Evolutionary conservation across 2,329 filamentous ascomycete genomes (phyloP).

Genomic region (Neofusicoccum laricinum): DNA sequence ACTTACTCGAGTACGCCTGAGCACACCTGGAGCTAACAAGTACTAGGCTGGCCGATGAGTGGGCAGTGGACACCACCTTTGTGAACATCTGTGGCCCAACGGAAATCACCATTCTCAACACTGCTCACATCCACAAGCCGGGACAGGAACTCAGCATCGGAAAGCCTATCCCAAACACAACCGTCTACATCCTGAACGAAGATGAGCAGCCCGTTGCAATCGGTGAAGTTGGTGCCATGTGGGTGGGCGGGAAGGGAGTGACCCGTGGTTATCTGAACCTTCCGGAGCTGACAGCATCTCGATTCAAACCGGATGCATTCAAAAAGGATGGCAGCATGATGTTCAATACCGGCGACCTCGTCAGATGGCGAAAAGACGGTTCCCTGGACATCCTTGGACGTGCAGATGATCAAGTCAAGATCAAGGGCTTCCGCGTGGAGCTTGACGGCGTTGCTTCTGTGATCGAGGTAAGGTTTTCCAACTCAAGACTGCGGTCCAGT

Average conservation of each 20-base stretch:
- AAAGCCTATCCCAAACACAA: constrained; percentile 56
- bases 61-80: constrained; percentile 42
- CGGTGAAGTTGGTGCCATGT: constrained; percentile 53
- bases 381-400: constrained; percentile 56
- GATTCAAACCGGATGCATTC: constrained; percentile 53
- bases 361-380: constrained; percentile 53
- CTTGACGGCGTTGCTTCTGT: constrained; percentile 53
- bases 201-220: constrained; percentile 44
- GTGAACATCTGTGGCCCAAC: constrained; percentile 60
- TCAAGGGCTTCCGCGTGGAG: constrained; percentile 62
- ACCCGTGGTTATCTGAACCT: constrained; percentile 57
- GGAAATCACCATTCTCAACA: constrained; percentile 60
- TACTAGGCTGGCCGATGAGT: constrained; percentile 52
- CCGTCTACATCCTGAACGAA: constrained; percentile 54
- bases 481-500: background rate
- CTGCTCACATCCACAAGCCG: constrained; percentile 50
- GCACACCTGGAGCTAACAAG: background rate
- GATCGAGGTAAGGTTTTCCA: background rate
- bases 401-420: constrained; percentile 61
- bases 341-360: constrained; percentile 62
- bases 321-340: constrained; percentile 53
- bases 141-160: constrained; percentile 54
- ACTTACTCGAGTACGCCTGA: background rate
- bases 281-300: constrained; percentile 49
- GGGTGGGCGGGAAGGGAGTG: constrained; percentile 56